Base-by-base conservation (phyloP, 2,329 filamentous ascomycete species). In the Aspergillus costaricaensis region DNA sequence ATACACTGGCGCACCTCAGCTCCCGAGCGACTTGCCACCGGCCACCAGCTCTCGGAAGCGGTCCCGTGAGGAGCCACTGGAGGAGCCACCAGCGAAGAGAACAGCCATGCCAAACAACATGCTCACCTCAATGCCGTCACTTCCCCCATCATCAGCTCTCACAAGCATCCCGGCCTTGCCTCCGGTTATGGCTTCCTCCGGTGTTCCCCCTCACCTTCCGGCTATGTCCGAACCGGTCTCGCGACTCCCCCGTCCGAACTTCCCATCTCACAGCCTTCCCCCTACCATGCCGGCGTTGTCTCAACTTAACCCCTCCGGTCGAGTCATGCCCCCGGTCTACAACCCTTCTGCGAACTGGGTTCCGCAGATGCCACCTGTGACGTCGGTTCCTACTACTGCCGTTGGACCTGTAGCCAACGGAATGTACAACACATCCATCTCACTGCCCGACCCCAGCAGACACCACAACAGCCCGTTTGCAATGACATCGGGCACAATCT, bases 241-340 rank as follows among this genome's bases (percentile, higher is more conserved):
- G 39, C 85, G 90, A 44, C 80, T 92, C 14, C 87, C 90, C 15
- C 83, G 89, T 3, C 91, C 91, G 23, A 90, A 88, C 62, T 82
- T 93, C n/a, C 85, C 87, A 57, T 86, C 86, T 2, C 79, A 70
- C 57, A 53, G 60, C 70, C 68, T 76, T 48, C 80, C 78, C 59
- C 70, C 77, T 9, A 60, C 71, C 17, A 67, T 78, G 41, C 72
- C 77, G 8, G 75, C 78, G 43, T 84, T 70, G 10, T 69, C 72
- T 47, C 87, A 89, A 21, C 79, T 91, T 9, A 87, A 88, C 14
- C 84, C 88, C 2, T 75, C 91, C 15, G 79, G 83, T 12, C 86
- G 90, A 52, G 86, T 91, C 8, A 93, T 96, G 88, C 84, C 89
- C 6, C 86, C 90, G 3, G 57, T 92, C 1, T 96, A 91, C 73